Conservation (phyloP, 225 moss, liverwort and hornwort species). For the Marchantia paleacea region DNA sequence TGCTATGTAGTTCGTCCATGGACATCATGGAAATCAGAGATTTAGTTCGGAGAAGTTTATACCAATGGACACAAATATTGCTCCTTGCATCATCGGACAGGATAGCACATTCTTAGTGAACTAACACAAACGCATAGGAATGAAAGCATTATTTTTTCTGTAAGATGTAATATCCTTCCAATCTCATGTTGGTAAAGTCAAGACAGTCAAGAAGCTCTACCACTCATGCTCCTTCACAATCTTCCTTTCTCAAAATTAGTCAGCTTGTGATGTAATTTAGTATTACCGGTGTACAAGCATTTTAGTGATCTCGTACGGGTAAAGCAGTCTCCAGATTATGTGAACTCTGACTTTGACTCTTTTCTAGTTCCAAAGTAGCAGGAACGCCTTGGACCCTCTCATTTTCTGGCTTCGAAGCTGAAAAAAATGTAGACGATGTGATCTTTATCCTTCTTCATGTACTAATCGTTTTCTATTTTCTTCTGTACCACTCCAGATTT, state of each 20-base stretch:
- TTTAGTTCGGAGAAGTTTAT: not conserved
- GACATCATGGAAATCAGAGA: not conserved
- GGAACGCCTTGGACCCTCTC: not conserved
- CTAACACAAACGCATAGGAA: not conserved
- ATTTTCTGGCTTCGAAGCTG: not conserved
- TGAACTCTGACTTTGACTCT: not conserved
- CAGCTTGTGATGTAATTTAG: not conserved
- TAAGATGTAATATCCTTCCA: not conserved
- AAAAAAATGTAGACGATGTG: not conserved
- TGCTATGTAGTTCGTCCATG: not conserved
- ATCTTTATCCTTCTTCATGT: not conserved
- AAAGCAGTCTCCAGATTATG: not conserved
- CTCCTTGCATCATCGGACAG: not conserved
- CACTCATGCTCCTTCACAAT: not conserved
- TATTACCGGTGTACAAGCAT: not conserved
- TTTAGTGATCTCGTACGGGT: not conserved
- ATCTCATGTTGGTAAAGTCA: not conserved
- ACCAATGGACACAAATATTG: not conserved
- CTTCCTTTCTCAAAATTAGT: not conserved
- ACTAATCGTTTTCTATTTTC: not conserved
- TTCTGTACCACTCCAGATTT: conserved; percentile 29
- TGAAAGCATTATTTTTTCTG: too few species aligned
- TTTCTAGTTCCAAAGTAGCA: not conserved
- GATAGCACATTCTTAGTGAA: not conserved
- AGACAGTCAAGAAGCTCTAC: not conserved